phyloP scores from a whole-genome alignment of 179 eudicot genomes.

The Beta corolliflora region DNA sequence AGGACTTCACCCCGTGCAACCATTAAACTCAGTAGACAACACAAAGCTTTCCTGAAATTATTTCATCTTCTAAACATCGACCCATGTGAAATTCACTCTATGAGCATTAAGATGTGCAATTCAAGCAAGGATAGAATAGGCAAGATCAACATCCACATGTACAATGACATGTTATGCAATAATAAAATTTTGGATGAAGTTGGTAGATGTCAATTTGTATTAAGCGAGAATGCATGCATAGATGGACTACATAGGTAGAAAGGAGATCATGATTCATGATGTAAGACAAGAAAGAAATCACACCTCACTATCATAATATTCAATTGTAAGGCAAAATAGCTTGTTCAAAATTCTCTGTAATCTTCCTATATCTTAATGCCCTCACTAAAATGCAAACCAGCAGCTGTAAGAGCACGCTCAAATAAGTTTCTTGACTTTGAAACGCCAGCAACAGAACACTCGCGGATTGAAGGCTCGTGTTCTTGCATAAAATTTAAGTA shows the following conservation, averaged over 20 bases:
- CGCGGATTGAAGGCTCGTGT: conserved; percentile 62
- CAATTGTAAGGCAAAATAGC: conserved; percentile 54
- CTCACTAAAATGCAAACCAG: conserved; percentile 83
- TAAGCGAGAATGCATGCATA: conserved; percentile 1
- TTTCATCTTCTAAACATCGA: not conserved
- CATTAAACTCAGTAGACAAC: no score
- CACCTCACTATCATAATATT: conserved; percentile 66
- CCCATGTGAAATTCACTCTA: not conserved
- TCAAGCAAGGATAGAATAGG: not conserved
- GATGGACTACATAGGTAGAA: conserved; percentile 1
- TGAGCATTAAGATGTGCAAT: not conserved
- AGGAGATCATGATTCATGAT: not conserved
- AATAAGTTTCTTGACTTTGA: conserved; percentile 76
- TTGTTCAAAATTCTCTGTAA: conserved; percentile 80
- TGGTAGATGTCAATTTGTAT: not conserved
- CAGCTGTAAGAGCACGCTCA: conserved; percentile 92
- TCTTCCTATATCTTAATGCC: conserved; percentile 85
- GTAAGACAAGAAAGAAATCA: conserved; percentile 8
- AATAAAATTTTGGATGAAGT: not conserved
- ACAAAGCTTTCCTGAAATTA: not conserved
- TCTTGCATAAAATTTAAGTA: conserved; percentile 77
- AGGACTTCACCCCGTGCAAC: no score
- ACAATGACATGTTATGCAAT: not conserved
- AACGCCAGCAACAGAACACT: conserved; percentile 63
- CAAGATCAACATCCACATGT: not conserved